phyloP scores from a whole-genome alignment of 805 yeast genomes.

The Nakazawaea pomicola region DNA sequence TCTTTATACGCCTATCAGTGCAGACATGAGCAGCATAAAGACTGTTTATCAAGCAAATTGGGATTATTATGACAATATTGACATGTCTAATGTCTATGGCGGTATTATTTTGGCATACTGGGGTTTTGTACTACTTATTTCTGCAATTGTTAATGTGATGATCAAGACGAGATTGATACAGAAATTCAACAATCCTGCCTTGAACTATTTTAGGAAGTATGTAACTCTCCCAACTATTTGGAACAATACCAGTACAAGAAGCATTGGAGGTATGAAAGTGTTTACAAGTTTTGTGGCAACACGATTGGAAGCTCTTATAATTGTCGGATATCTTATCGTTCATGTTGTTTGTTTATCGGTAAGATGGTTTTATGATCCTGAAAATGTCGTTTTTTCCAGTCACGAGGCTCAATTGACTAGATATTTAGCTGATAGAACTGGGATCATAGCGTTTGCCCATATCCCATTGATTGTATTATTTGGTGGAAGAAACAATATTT shows the following conservation, averaged over 20 bases:
- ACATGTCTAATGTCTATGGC: slow-evolving; percentile 27
- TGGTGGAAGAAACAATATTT: slow-evolving; percentile 43
- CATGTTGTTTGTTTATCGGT: slow-evolving; percentile 20
- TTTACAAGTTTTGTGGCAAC: slow-evolving; percentile 24
- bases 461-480: slow-evolving; percentile 40
- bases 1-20: slow-evolving; percentile 17
- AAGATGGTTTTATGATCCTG: slow-evolving; percentile 14
- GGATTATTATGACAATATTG: slow-evolving; percentile 19
- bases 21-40: slow-evolving; percentile 11
- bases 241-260: slow-evolving; percentile 17
- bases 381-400: not conserved
- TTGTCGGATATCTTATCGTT: slow-evolving; percentile 21
- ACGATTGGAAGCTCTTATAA: slow-evolving; percentile 27
- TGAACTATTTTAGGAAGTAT: slow-evolving; percentile 29
- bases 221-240: slow-evolving; percentile 35
- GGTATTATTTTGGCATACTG: slow-evolving; percentile 33
- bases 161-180: slow-evolving; percentile 23
- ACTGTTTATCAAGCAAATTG: slow-evolving; percentile 12
- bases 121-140: slow-evolving; percentile 31
- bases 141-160: slow-evolving; percentile 29
- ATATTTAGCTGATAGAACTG: slow-evolving; percentile 28
- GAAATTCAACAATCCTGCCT: slow-evolving; percentile 24
- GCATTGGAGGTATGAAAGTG: slow-evolving; percentile 6
- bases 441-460: slow-evolving; percentile 32
- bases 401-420: not conserved